Evolutionary conservation across 441 rosid genomes (phyloP), one percentile per base, ranked within the genome.

Genomic region (Arabidopsis hybrid): DNA sequence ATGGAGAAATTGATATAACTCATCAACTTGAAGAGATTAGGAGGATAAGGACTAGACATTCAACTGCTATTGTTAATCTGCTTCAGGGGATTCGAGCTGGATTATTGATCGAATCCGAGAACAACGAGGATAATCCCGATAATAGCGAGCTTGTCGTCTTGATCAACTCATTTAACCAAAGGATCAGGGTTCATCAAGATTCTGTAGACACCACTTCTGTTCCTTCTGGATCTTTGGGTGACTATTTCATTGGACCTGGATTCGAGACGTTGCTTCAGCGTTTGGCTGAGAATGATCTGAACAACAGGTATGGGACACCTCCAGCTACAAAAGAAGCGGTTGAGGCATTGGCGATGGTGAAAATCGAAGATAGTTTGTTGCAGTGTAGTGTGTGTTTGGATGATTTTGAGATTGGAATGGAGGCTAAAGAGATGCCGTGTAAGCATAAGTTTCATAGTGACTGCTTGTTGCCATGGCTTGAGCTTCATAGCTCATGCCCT

Each of bases 401-500:
- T 77, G 87, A 85, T 67, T 82, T 89, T 43, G 87, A 83, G 76
- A 51, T 81, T 45, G 89, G 89, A 5, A 42, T 31, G 0, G 87
- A 82, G 53, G 89, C 83, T 0, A 85, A 79, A 76, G 88, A 87
- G 74, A 89, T 89, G 89, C 89, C 91, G 0, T 89, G 93, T 73
- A 80, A 83, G 81, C 93, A 89, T 71, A 87, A 73, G 82, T 87
- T 89, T 65, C 93, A 89, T 59, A 60, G 80, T 1, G 82, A 78
- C n/a, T 89, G 93, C 43, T 82, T 89, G 67, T 57, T 85, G 65
- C 89, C 91, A 8, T 89, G 93, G 93, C 81, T 89, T 73, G 91
- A 89, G 75, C 88, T 87, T 73, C 93, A 87, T 63, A 87, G 91
- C 75, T 85, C 93, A 11, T 89, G 93, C 35, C 93, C 91, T 3